Base-by-base conservation (phyloP, 129 eudicot species). In the Flaveria robusta region DNA sequence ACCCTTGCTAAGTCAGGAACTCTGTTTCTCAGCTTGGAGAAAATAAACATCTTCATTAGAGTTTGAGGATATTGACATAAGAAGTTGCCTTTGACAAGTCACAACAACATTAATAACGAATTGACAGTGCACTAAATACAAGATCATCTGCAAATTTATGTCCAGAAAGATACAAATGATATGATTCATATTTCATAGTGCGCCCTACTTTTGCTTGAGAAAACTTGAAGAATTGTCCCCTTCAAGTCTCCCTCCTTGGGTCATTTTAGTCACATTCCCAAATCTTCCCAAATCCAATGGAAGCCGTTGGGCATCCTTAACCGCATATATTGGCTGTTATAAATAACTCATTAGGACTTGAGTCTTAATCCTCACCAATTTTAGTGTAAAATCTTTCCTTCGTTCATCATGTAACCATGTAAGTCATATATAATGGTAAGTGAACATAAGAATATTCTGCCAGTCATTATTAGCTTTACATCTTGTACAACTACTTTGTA, bases 331-430 rank as follows among this genome's bases (percentile, higher is more conserved):
- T 7, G 19, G 26, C 63, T n/a, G 2, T 64, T 65, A 15, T 64
- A 75, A 64, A 75, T 75, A 41, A 34, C 65, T 65, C 31, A 29
- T 75, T 49, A 18, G 49, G 79, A 64, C 60, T 75, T 19, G 14
- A 64, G 7, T 64, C n/a, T 49, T 18, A 8, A 7, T 34, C 11
- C 51, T 46, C 26, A 27, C 3, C 12, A 72, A 2, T 54, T 37
- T 19, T 29, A 29, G 75, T 14, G 22, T 72, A 2, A 72, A 31
- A 51, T 58, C 51, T 19, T 72, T 7, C 20, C 66, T 72, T 54
- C 66, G 18, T 54, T 56, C 46, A 51, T 51, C 13, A 4, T 29
- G 34, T 29, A 29, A 29, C 34, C 5, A 0, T 52, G 51, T n/a
- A 71, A 50, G 75, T 29, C 47, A n/a, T 71, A 51, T 50, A n/a